Evolutionary conservation across 140 eudicot species (phyloP).

Genomic region (Oenanthe javanica): DNA sequence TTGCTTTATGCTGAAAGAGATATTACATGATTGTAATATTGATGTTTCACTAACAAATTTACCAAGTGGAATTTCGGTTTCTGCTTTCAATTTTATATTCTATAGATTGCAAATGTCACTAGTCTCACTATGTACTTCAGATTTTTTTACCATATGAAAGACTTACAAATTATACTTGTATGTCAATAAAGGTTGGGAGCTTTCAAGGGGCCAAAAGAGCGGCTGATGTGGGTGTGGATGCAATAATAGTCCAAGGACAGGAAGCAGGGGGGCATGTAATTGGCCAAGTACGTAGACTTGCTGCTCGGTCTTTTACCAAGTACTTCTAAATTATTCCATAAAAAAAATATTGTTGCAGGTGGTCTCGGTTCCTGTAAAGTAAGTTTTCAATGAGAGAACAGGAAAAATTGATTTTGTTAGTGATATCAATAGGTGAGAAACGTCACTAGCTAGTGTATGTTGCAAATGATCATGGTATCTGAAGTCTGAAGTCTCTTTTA

Average conservation of each 20-base stretch:
- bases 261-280: constrained; percentile 98
- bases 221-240: constrained; percentile 76
- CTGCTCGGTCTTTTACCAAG: background rate
- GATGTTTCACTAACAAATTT: background rate
- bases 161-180: background rate
- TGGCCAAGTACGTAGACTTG: constrained; percentile 49
- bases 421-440: background rate
- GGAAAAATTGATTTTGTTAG: background rate
- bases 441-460: background rate
- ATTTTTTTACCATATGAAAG: background rate
- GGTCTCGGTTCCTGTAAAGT: background rate
- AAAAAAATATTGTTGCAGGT: background rate
- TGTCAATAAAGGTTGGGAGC: constrained; percentile 61
- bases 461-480: background rate
- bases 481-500: background rate
- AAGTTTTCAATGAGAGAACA: background rate
- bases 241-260: constrained; percentile 80
- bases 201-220: constrained; percentile 62
- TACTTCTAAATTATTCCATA: background rate
- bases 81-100: no score
- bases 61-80: background rate
- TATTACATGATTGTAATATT: background rate
- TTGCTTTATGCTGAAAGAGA: background rate
- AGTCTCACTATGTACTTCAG: background rate
- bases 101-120: background rate